phyloP scores from a whole-genome alignment of 768 basidiomycete species.

The Mycena pura region DNA sequence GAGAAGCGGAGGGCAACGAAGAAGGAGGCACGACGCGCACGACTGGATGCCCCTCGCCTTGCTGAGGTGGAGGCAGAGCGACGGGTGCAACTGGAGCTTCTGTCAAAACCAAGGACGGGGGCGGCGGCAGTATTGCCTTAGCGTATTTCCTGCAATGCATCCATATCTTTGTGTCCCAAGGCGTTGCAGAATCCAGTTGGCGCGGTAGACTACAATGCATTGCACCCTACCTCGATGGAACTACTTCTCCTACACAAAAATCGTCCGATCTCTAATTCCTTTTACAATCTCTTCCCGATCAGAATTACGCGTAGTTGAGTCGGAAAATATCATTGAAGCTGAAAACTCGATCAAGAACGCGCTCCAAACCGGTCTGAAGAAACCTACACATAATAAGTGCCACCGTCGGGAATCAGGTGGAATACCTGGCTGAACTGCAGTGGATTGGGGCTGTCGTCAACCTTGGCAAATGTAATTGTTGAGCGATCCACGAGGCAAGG shows the following conservation, averaged over 20 bases:
- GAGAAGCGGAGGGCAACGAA: conserved; percentile 11
- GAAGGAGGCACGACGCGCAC: conserved; percentile 21
- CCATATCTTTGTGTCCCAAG: not conserved
- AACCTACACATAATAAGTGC: conserved; percentile 85
- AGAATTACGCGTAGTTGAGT: conserved; percentile 70
- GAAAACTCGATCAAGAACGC: conserved; percentile 10
- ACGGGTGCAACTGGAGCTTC: conserved; percentile 17
- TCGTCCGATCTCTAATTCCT: too few species aligned
- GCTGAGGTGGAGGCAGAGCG: conserved; percentile 25
- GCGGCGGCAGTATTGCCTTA: conserved; percentile 25
- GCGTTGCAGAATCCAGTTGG: not conserved
- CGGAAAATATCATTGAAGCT: conserved; percentile 94
- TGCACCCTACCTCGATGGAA: too few species aligned
- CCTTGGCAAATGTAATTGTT: conserved; percentile 46
- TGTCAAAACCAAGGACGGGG: conserved; percentile 20
- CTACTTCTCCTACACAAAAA: too few species aligned
- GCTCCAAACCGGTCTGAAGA: not conserved
- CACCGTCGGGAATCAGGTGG: conserved; percentile 82
- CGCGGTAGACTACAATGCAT: not conserved
- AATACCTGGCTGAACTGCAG: conserved; percentile 93
- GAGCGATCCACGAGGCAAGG: not conserved
- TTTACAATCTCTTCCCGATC: not conserved
- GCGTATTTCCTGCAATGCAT: not conserved
- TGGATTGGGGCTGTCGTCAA: conserved; percentile 82
- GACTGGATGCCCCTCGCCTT: conserved; percentile 19